These are phyloP conservation scores for Penicillium manginii DNA, from an alignment of 495 filamentous ascomycete genomes.

Conservation along the genomic window DNA sequence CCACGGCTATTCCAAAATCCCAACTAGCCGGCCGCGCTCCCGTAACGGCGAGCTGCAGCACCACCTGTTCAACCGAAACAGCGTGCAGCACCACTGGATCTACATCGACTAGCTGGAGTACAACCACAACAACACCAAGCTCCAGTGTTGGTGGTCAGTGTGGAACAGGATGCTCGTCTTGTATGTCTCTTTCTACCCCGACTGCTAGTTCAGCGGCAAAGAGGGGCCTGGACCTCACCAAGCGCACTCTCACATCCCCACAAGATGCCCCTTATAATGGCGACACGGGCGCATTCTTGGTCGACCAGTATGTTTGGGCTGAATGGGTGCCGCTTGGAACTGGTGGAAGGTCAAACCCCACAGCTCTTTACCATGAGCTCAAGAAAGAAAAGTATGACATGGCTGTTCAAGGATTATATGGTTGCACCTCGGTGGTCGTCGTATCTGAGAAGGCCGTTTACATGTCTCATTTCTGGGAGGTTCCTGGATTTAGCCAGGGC, in stretches of 20 bases:
- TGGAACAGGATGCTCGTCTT: slow-evolving; percentile 1
- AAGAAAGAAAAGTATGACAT: slow-evolving; percentile 4
- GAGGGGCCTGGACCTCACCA: neutral
- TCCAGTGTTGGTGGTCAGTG: neutral
- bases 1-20: neutral
- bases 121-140: neutral
- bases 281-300: slow-evolving; percentile 1
- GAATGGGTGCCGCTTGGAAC: slow-evolving; percentile 3
- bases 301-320: slow-evolving; percentile 1
- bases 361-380: slow-evolving; percentile 7
- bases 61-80: neutral
- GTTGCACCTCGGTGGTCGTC: slow-evolving; percentile 2
- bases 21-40: neutral
- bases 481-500: slow-evolving; percentile 2
- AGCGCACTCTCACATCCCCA: neutral
- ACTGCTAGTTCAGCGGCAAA: neutral
- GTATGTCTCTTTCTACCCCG: neutral
- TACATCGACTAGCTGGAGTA: slow-evolving; percentile 1
- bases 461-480: slow-evolving; percentile 8
- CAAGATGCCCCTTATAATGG: slow-evolving; percentile 2
- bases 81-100: neutral
- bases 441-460: slow-evolving; percentile 2
- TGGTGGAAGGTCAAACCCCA: neutral
- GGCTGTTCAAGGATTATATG: slow-evolving; percentile 2
- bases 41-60: neutral